Percentiles rank a stretch among this genome's conserved stretches.
phyloP scores from a whole-genome alignment of 1,139 yeast genomes.

The Suhomyces bokatorum region DNA sequence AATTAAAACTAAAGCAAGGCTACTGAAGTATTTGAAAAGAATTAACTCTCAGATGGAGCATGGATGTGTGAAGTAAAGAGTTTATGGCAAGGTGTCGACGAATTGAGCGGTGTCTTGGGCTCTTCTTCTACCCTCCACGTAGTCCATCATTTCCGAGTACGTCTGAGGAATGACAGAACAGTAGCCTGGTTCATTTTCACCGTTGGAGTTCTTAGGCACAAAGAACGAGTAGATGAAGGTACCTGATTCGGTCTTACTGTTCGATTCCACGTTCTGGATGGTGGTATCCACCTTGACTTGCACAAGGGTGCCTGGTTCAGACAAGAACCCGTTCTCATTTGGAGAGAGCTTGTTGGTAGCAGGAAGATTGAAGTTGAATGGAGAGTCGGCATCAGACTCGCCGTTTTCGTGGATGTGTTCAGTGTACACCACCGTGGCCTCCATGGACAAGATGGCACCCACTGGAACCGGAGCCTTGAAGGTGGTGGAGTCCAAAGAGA shows the following conservation, averaged over 20 bases:
- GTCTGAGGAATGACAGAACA: constrained; percentile 82
- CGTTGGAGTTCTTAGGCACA: constrained; percentile 54
- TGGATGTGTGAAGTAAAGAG: background rate
- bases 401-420: constrained; percentile 59
- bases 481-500: constrained; percentile 85
- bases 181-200: constrained; percentile 45
- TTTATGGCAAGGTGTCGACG: constrained; percentile 45
- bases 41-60: no score
- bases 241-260: constrained; percentile 60
- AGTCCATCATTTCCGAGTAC: constrained; percentile 89
- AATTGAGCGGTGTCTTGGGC: constrained; percentile 79
- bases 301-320: constrained; percentile 80
- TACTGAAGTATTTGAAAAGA: no score
- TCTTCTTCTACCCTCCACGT: constrained; percentile 85
- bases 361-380: constrained; percentile 53
- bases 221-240: constrained; percentile 86
- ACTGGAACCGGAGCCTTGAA: constrained; percentile 95
- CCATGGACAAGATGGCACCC: constrained; percentile 81
- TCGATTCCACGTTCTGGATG: constrained; percentile 62
- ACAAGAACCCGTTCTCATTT: constrained; percentile 59
- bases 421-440: constrained; percentile 81
- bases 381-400: constrained; percentile 36
- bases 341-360: constrained; percentile 55
- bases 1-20: no score
- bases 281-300: constrained; percentile 87